Evolutionary conservation across 371 early-diverging fungal species (phyloP), one percentile per base, ranked within the genome.

Genomic region (Chytridiales sp.): DNA sequence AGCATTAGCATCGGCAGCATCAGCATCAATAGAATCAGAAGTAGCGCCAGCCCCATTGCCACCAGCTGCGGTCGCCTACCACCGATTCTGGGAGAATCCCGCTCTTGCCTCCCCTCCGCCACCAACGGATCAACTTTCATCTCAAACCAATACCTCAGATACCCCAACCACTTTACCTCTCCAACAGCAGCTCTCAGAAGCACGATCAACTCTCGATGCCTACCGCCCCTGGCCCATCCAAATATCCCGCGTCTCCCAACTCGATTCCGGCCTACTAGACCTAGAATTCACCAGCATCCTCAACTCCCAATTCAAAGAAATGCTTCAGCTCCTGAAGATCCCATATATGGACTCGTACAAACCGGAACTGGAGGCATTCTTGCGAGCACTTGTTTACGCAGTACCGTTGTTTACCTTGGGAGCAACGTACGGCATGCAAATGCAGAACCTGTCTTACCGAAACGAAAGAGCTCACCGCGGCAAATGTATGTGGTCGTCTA

Each of bases 241-340:
- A 63, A 84, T 85, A 36, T 80, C 87, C 77, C 84, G 93, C 31
- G 92, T 92, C 31, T 83, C 86, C 64, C 92, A 94, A 69, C 80
- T 94, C 32, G 95, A 94, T 74, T 87, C 93, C 4, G 89, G 89
- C 41, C 79, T 90, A 47, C 78, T 93, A 48, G 92, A 94, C 56
- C 70, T 64, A 32, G 95, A 93, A 63, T 71, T 94, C 15, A 72
- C 84, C 35, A 80, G 73, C 41, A 83, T 88, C 55, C 73, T 93
- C 30, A 85, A 88, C 54, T 90, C 91, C 48, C 90, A 90, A 35
- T 72, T 90, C 21, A 80, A 82, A 79, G 76, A 67, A 47, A 82
- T 64, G 32, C n/a, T 67, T 63, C 35, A 15, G 4, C 32, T 36
- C 32, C 30, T 59, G 13, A 15, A 42, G 56, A 42, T 19, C 13